These are phyloP conservation scores for Fusarium sterilihyphosum DNA, from an alignment of 2,329 filamentous ascomycete genomes.

Conservation along the genomic window DNA sequence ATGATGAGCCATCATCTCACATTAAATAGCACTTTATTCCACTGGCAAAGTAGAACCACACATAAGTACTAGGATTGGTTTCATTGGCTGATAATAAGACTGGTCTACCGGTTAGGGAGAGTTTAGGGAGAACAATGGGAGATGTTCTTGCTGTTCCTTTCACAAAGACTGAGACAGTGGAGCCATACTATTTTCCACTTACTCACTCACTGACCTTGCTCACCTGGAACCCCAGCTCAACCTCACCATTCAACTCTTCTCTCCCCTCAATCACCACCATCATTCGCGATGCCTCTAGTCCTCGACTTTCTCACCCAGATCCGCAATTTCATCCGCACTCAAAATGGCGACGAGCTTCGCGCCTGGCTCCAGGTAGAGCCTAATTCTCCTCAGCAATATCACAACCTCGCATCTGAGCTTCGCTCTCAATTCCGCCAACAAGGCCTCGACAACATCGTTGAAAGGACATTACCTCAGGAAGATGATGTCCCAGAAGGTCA, in stretches of 20 bases:
- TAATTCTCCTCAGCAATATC: constrained; percentile 73
- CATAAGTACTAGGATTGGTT: no score
- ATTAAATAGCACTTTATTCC: no score
- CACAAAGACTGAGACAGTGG: constrained; percentile 18
- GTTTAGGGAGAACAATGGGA: background rate
- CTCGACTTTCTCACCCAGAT: constrained; percentile 75
- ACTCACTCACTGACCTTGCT: background rate
- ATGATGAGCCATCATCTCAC: background rate
- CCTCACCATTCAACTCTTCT: background rate
- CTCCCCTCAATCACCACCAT: background rate
- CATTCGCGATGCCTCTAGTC: constrained; percentile 66
- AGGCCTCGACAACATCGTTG: constrained; percentile 71
- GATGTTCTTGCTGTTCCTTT: background rate
- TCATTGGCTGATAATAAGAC: background rate
- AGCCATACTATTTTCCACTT: constrained; percentile 27
- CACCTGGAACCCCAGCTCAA: constrained; percentile 1
- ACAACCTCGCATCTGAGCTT: constrained; percentile 74
- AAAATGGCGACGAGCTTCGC: constrained; percentile 73
- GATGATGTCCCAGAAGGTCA: constrained; percentile 71
- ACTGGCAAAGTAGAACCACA: background rate
- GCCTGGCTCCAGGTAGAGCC: constrained; percentile 81
- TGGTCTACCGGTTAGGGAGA: background rate
- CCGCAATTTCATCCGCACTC: constrained; percentile 62
- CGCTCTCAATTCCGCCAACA: constrained; percentile 62
- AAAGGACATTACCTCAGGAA: constrained; percentile 70